Evolutionary conservation across 1,284 basidiomycete genomes (phyloP).

Genomic region (Ceratobasidium papillatum): DNA sequence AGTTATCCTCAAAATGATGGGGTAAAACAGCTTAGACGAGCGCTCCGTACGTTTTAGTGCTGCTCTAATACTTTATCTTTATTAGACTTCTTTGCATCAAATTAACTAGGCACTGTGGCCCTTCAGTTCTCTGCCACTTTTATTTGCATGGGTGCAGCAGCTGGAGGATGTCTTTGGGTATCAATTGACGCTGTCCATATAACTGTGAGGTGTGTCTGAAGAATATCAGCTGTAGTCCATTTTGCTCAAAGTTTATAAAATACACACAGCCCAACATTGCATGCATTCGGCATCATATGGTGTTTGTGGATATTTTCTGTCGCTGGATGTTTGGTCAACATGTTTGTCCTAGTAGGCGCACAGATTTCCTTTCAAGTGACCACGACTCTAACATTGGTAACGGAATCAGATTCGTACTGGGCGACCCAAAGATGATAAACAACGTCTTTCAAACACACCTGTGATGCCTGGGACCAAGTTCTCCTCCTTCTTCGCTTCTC

Average conservation of each 20-base stretch:
- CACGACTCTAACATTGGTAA: neutral
- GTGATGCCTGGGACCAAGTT: too few species aligned
- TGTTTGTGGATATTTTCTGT: conserved; percentile 30
- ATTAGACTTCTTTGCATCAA: neutral
- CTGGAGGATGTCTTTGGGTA: conserved; percentile 24
- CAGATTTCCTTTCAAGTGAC: too few species aligned
- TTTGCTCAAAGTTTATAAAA: neutral
- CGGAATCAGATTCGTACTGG: conserved; percentile 18
- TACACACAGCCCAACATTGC: conserved; percentile 17
- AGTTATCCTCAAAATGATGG: too few species aligned
- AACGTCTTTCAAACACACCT: too few species aligned
- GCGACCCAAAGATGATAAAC: too few species aligned
- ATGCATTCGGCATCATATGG: conserved; percentile 19
- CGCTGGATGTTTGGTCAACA: conserved; percentile 30
- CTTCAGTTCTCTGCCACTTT: conserved; percentile 32
- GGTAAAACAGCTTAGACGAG: too few species aligned
- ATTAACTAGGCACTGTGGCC: conserved; percentile 20
- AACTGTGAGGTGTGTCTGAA: conserved; percentile 31
- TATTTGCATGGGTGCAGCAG: conserved; percentile 19
- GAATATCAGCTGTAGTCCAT: too few species aligned
- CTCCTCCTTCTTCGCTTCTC: too few species aligned
- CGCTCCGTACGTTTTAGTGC: too few species aligned
- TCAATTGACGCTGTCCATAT: conserved; percentile 21
- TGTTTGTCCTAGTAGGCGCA: conserved; percentile 24
- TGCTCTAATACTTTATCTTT: neutral